Percentiles rank a stretch among this genome's conserved stretches.
Evolutionary conservation across 2,329 filamentous ascomycete species (phyloP).

Genomic region (Trichoderma endophyticum): DNA sequence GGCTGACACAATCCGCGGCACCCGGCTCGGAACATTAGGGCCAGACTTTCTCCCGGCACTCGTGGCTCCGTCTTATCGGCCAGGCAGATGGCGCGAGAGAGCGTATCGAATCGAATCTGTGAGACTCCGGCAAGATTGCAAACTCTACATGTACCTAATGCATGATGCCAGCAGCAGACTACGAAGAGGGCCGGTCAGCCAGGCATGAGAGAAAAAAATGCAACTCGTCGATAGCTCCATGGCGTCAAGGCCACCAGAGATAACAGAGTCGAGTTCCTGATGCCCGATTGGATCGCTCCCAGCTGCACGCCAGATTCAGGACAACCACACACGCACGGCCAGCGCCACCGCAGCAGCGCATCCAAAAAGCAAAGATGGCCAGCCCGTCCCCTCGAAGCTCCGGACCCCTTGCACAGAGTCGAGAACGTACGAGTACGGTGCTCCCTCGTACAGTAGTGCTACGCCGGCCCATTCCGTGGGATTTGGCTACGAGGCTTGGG

Average conservation of each 20-base stretch:
- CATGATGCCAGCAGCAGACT: background rate
- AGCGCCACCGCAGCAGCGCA: slow-evolving; percentile 16
- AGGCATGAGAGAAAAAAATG: background rate
- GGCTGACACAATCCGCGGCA: slow-evolving; percentile 7
- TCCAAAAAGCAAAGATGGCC: slow-evolving; percentile 1
- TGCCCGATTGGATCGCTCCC: slow-evolving; percentile 9
- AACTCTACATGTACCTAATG: background rate
- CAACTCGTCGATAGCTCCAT: background rate
- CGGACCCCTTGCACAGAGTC: slow-evolving; percentile 5
- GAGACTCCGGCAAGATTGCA: slow-evolving; percentile 6
- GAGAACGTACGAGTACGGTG: background rate
- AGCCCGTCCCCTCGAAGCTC: background rate
- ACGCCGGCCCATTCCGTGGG: background rate
- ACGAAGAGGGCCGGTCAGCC: background rate
- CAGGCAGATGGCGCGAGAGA: background rate
- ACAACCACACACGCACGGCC: slow-evolving; percentile 4
- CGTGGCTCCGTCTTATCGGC: slow-evolving; percentile 7
- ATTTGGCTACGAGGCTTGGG: background rate
- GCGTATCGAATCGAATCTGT: slow-evolving; percentile 3
- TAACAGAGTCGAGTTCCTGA: slow-evolving; percentile 7
- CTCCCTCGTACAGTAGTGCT: background rate
- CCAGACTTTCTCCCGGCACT: slow-evolving; percentile 5
- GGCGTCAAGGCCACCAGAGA: background rate
- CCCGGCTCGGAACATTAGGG: slow-evolving; percentile 9
- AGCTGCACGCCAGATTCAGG: slow-evolving; percentile 13